Evolutionary conservation across 2,329 filamentous ascomycete species (phyloP).

Genomic region (Cyanodermella asteris): DNA sequence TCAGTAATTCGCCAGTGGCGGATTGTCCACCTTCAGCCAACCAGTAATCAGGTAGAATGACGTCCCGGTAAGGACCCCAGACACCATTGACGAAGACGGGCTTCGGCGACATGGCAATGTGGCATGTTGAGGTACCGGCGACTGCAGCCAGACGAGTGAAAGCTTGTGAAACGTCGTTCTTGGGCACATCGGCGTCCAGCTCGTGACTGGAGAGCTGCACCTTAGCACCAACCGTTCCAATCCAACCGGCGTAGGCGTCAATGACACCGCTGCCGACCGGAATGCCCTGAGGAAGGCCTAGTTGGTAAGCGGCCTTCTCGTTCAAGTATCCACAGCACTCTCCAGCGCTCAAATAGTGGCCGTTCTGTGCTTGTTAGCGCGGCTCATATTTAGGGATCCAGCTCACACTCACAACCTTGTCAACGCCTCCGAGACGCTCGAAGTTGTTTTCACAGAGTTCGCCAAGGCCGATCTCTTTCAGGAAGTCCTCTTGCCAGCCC

Average conservation of each 20-base stretch:
- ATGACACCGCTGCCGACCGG: conserved; percentile 93
- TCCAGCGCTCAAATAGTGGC: conserved; percentile 73
- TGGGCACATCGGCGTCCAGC: conserved; percentile 42
- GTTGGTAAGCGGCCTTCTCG: conserved; percentile 58
- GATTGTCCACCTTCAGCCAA: conserved; percentile 95
- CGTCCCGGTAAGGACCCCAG: conserved; percentile 93
- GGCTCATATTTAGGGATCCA: conserved; percentile 1
- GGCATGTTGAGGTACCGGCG: conserved; percentile 90
- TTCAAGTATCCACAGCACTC: conserved; percentile 73
- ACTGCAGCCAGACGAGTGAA: conserved; percentile 86
- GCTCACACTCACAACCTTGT: conserved; percentile 60
- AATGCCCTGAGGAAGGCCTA: conserved; percentile 70
- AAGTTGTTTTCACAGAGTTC: conserved; percentile 74
- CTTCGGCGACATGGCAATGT: conserved; percentile 82
- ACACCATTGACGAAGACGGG: conserved; percentile 88
- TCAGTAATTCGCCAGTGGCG: conserved; percentile 81
- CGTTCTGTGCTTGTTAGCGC: conserved; percentile 40
- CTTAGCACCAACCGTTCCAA: conserved; percentile 94
- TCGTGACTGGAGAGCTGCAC: conserved; percentile 50
- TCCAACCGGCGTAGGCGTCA: conserved; percentile 96
- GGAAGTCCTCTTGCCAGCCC: conserved; percentile 94
- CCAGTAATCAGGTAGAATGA: conserved; percentile 80
- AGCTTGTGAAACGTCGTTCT: conserved; percentile 77
- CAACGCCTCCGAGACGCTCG: conserved; percentile 78
- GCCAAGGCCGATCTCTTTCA: conserved; percentile 63